Percentiles rank a stretch among this genome's conserved stretches.
These are phyloP conservation scores for Zopfia rhizophila DNA, from an alignment of 2,329 filamentous ascomycete species.

Conservation along the genomic window DNA sequence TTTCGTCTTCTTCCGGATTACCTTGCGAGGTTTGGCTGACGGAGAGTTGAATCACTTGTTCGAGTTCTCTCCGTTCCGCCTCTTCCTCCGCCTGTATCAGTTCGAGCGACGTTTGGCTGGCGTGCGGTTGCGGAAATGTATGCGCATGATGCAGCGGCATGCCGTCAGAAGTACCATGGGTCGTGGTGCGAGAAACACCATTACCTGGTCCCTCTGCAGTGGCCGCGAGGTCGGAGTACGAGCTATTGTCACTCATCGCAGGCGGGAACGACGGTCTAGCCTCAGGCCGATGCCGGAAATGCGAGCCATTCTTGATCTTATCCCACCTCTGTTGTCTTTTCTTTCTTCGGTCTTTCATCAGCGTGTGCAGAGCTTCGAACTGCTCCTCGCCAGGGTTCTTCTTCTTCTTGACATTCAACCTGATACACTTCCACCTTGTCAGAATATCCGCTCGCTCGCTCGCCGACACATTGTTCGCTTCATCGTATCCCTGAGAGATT, in stretches of 20 bases:
- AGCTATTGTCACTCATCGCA: slow-evolving; percentile 24
- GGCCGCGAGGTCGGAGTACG: slow-evolving; percentile 26
- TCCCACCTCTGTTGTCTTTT: slow-evolving; percentile 49
- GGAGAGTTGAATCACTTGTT: slow-evolving; percentile 72
- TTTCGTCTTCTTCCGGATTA: slow-evolving; percentile 73
- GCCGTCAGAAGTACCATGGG: slow-evolving; percentile 9
- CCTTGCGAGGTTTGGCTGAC: slow-evolving; percentile 77
- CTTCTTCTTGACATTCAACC: slow-evolving; percentile 68
- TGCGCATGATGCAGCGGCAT: slow-evolving; percentile 29
- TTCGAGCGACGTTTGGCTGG: slow-evolving; percentile 25
- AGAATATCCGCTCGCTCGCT: slow-evolving; percentile 74
- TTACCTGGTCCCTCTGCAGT: no score
- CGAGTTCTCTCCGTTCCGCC: slow-evolving; percentile 70
- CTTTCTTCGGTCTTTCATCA: slow-evolving; percentile 50
- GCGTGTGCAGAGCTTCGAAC: slow-evolving; percentile 62
- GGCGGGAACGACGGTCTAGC: slow-evolving; percentile 26
- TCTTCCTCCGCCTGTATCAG: slow-evolving; percentile 34
- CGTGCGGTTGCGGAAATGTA: slow-evolving; percentile 34
- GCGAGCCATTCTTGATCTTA: slow-evolving; percentile 27
- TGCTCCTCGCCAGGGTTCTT: slow-evolving; percentile 58
- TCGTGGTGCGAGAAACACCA: no score
- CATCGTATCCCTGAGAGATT: slow-evolving; percentile 78
- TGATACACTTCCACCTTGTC: slow-evolving; percentile 70
- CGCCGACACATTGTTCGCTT: slow-evolving; percentile 64
- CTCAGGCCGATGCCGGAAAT: slow-evolving; percentile 32